Percentiles rank a stretch among this genome's conserved stretches.
These are phyloP conservation scores for Chytridiales sp. DNA, from an alignment of 371 early-diverging fungal species.

Conservation along the genomic window DNA sequence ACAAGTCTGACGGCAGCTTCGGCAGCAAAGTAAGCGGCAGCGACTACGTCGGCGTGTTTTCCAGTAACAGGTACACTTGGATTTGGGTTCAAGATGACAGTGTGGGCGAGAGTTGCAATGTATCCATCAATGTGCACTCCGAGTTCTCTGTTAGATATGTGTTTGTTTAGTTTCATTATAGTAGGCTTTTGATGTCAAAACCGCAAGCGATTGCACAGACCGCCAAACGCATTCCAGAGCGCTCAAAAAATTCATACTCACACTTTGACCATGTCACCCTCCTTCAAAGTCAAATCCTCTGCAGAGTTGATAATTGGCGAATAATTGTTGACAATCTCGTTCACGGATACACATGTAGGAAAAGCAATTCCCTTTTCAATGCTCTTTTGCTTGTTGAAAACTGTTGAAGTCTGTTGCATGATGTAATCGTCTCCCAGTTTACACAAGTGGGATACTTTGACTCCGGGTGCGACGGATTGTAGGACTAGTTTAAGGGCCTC, in stretches of 20 bases:
- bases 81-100: slow-evolving; percentile 64
- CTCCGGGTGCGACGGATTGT: slow-evolving; percentile 40
- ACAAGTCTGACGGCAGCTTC: slow-evolving; percentile 34
- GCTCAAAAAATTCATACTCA: slow-evolving; percentile 38
- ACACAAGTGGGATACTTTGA: slow-evolving; percentile 74
- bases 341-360: slow-evolving; percentile 82
- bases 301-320: slow-evolving; percentile 68
- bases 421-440: slow-evolving; percentile 79
- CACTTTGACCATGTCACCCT: slow-evolving; percentile 87
- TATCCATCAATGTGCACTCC: slow-evolving; percentile 88
- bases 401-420: slow-evolving; percentile 51
- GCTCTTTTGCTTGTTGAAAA: slow-evolving; percentile 66
- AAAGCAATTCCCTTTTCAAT: slow-evolving; percentile 83
- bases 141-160: slow-evolving; percentile 53
- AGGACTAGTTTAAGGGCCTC: slow-evolving; percentile 24
- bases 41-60: slow-evolving; percentile 65
- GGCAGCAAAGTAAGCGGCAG: slow-evolving; percentile 67
- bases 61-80: slow-evolving; percentile 70
- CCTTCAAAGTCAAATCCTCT: slow-evolving; percentile 55
- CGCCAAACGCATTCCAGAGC: too few species aligned
- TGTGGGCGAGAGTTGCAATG: slow-evolving; percentile 78
- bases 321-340: slow-evolving; percentile 74
- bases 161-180: neutral
- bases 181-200: slow-evolving; percentile 5
- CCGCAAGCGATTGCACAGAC: neutral